Base-by-base conservation (phyloP, 1,139 yeast genomes). In the Lodderomyces parapsilosis region DNA sequence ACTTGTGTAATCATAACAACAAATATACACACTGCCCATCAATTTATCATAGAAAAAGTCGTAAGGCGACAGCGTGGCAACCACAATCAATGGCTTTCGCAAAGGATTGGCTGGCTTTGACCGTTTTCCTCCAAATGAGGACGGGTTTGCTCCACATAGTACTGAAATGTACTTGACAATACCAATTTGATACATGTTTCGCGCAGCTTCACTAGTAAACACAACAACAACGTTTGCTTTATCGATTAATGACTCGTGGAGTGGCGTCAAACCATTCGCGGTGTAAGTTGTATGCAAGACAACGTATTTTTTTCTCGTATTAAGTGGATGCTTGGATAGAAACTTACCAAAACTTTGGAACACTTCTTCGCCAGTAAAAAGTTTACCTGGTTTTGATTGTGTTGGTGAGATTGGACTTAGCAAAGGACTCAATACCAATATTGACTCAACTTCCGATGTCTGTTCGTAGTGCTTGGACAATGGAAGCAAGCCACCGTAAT, bases 161-260 rank as follows among this genome's bases (percentile, higher is more conserved):
- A 78, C 68, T 6, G 80, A 69, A 3, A 81, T 76, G 49, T 78
- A 80, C 52, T 81, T 81, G 33, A 82, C 80, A 35, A 81, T 74
- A 2, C 83, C 83, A n/a, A 80, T 75, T 57, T 81, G 86, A 55
- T 80, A 80, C 78, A 80, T 77, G 57, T 81, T 80, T 49, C 85
- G 64, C 24, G 78, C 66, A 6, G 86, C 85, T 53, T 81, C 86
- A 3, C 85, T 78, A 6, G 86, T 80, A 35, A 81, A 64, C 6
- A 81, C 74, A 36, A 81, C 75, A 8, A 81, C 81, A 2, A 78
- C 76, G 45, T 78, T 77, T 8, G 83, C 70, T 39, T 72, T 68
- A 43, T 78, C 81, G 36, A 81, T 77, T 42, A 81, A 63, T 27
- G 71, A 63, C 52, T 82, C 87, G 52, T 81, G 86, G 40, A 79